phyloP scores from a whole-genome alignment of 768 basidiomycete genomes.

The Chalciporus chontae region DNA sequence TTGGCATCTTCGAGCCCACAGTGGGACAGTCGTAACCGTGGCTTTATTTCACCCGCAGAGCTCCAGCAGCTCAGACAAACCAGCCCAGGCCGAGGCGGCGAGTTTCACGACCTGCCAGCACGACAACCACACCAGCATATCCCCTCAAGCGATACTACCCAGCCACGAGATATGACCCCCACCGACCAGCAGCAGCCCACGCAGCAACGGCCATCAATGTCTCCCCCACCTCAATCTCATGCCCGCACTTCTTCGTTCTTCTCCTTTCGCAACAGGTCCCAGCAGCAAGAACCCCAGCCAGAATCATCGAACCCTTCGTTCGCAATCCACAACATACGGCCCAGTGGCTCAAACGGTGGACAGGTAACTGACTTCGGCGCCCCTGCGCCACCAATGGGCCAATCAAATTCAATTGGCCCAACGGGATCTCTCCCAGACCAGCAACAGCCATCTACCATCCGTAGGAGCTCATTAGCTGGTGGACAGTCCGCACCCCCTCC shows the following conservation, averaged over 20 bases:
- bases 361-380: slow-evolving; percentile 20
- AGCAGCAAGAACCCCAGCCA: slow-evolving; percentile 17
- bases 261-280: slow-evolving; percentile 48
- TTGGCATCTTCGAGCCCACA: slow-evolving; percentile 30
- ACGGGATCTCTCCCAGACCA: slow-evolving; percentile 19
- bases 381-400: slow-evolving; percentile 30
- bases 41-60: slow-evolving; percentile 33
- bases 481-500: slow-evolving; percentile 32
- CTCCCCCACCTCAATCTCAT: slow-evolving; percentile 33
- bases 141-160: slow-evolving; percentile 4
- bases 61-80: slow-evolving; percentile 34
- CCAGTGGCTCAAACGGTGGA: slow-evolving; percentile 11
- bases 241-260: slow-evolving; percentile 64
- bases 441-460: slow-evolving; percentile 15
- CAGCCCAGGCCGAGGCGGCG: slow-evolving; percentile 26
- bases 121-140: slow-evolving; percentile 19
- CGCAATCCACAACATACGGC: slow-evolving; percentile 13
- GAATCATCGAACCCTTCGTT: slow-evolving; percentile 16
- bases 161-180: slow-evolving; percentile 15
- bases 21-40: slow-evolving; percentile 34
- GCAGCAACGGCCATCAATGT: slow-evolving; percentile 27
- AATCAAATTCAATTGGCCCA: slow-evolving; percentile 32
- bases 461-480: slow-evolving; percentile 17
- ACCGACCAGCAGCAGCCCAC: slow-evolving; percentile 14
- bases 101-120: slow-evolving; percentile 34